Conservation (phyloP, 1,139 yeast species). For the Sugiyamaella grinbergsii region DNA sequence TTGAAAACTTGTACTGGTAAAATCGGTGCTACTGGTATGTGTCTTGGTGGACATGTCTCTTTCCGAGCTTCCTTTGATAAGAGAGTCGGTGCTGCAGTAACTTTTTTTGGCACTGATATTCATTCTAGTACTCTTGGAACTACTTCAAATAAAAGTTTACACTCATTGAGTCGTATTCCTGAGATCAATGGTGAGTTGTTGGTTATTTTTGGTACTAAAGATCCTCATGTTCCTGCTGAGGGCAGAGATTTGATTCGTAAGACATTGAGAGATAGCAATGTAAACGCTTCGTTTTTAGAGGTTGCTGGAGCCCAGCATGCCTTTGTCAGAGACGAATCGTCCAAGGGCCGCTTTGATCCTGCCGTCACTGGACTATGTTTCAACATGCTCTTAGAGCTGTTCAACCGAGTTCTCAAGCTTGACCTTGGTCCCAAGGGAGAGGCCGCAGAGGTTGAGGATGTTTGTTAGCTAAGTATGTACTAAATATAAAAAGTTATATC, state of each 20-base stretch:
- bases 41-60: constrained; percentile 84
- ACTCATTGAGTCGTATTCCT: constrained; percentile 59
- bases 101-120: constrained; percentile 82
- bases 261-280: constrained; percentile 60
- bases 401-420: constrained; percentile 65
- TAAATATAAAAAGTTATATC: not conserved
- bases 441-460: constrained; percentile 55
- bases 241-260: constrained; percentile 74
- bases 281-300: constrained; percentile 70
- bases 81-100: constrained; percentile 66
- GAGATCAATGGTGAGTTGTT: constrained; percentile 52
- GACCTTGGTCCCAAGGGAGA: constrained; percentile 65
- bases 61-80: constrained; percentile 70
- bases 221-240: constrained; percentile 76
- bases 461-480: constrained; percentile 49
- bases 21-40: constrained; percentile 85
- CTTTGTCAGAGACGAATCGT: constrained; percentile 73
- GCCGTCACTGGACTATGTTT: constrained; percentile 70
- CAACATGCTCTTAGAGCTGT: constrained; percentile 68
- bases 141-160: constrained; percentile 55
- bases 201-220: constrained; percentile 75
- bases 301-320: constrained; percentile 83
- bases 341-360: constrained; percentile 79
- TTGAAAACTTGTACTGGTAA: constrained; percentile 70
- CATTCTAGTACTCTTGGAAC: constrained; percentile 66